Base-by-base conservation (phyloP, 177 flowering plant genomes). In the Vitis hybrid region DNA sequence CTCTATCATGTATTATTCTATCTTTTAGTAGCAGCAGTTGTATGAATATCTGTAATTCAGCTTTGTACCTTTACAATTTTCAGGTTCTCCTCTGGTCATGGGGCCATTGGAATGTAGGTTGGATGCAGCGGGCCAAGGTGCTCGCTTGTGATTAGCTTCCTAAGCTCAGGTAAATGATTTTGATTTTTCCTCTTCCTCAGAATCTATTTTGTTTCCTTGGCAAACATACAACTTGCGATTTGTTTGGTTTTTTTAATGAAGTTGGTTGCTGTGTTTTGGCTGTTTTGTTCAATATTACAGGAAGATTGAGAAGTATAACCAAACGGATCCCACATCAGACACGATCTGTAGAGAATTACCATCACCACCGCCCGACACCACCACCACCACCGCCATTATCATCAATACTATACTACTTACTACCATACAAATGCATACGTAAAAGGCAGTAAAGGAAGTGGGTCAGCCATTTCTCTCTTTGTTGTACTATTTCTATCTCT, bases 81-180 rank as follows among this genome's bases (percentile, higher is more conserved):
- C 87, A 91, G 97, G 83, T 87, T 90, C 75, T 78, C 93, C 56
- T 81, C 93, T 13, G 87, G 86, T 17, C 92, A 84, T 68, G 94
- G 91, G 56, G 84, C 92, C 68, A 80, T 90, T 46, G 89, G 85
- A 66, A 84, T 92, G 95, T 87, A 84, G 84, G 67, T 66, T 18
- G 74, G 68, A 21, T 56, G 60, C 1, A 73, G 79, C 30, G 72
- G 75, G 52, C 73, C 74, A 11, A 73, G 56, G 24, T 71, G 76
- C 50, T 73, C 72, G 50, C 78, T 72, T 66, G 77, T 8, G 9
- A 40, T 40, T 40, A 40, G 48, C 48, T 40, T 40, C 48, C 48
- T 40, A 6, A 8, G 48, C 48, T 40, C 8, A 40, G 48, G 48
- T 40, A 40, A 40, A 40, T 40, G 48, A 40, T 40, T 40, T 40